Conservation (phyloP, 805 yeast species). For the Starmerella bombi region DNA sequence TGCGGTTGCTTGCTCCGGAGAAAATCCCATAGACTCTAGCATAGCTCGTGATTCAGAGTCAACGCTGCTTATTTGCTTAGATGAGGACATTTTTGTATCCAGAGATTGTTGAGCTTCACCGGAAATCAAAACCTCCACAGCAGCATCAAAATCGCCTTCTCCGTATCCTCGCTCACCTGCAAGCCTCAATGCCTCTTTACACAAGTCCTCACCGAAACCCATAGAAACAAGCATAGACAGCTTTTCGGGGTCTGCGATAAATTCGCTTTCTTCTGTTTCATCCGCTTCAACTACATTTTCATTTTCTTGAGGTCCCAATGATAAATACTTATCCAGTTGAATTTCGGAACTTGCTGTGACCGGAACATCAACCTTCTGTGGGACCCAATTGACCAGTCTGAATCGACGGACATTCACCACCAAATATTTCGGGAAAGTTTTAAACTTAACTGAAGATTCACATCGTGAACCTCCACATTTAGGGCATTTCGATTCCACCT, state of each 20-base stretch:
- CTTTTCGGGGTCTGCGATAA: slow-evolving; percentile 34
- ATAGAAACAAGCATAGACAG: slow-evolving; percentile 48
- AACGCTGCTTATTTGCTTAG: not conserved
- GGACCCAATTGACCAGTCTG: slow-evolving; percentile 78
- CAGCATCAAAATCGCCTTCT: slow-evolving; percentile 38
- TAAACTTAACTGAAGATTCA: slow-evolving; percentile 34
- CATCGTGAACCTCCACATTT: slow-evolving; percentile 29
- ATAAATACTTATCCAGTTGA: slow-evolving; percentile 33
- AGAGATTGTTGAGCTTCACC: slow-evolving; percentile 22
- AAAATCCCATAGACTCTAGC: slow-evolving; percentile 67
- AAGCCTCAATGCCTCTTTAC: slow-evolving; percentile 51
- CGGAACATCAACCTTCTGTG: slow-evolving; percentile 67
- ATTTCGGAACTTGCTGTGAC: slow-evolving; percentile 37
- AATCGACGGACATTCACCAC: slow-evolving; percentile 68
- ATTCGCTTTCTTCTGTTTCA: slow-evolving; percentile 2
- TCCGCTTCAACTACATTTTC: slow-evolving; percentile 30
- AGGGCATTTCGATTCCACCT: slow-evolving; percentile 47
- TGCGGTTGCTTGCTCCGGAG: slow-evolving; percentile 48
- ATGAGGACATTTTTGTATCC: slow-evolving; percentile 29
- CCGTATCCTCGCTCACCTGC: slow-evolving; percentile 46
- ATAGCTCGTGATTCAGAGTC: slow-evolving; percentile 32
- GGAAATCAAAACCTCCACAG: slow-evolving; percentile 74
- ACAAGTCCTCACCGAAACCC: slow-evolving; percentile 74
- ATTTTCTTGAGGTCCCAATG: slow-evolving; percentile 32
- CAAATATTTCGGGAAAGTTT: slow-evolving; percentile 55